Percentiles rank a stretch among this genome's conserved stretches.
Evolutionary conservation across 768 basidiomycete species (phyloP).

Genomic region (Boletellus sp.): DNA sequence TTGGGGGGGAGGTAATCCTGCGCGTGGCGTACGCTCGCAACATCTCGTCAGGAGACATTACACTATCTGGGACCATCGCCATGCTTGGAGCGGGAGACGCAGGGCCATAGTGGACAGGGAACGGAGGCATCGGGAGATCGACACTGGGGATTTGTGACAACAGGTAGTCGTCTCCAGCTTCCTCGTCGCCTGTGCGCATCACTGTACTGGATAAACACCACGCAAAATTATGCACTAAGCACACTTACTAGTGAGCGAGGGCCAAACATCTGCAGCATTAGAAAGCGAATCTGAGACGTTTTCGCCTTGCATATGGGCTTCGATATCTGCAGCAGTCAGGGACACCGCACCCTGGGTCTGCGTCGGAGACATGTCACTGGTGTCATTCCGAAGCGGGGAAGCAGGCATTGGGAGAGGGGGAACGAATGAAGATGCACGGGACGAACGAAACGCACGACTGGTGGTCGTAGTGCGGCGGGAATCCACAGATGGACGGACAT

Average conservation of each 20-base stretch:
- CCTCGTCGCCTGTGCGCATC: conserved; percentile 60
- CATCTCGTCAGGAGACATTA: conserved; percentile 71
- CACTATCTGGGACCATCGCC: conserved; percentile 38
- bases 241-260: conserved; percentile 61
- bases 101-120: conserved; percentile 29
- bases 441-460: conserved; percentile 45
- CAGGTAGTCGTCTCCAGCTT: conserved; percentile 43
- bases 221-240: neutral
- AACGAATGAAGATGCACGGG: conserved; percentile 36
- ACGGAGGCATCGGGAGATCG: conserved; percentile 33
- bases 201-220: conserved; percentile 38
- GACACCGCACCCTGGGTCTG: conserved; percentile 41
- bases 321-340: conserved; percentile 60
- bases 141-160: conserved; percentile 30
- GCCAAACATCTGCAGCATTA: conserved; percentile 57
- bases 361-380: conserved; percentile 39
- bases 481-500: conserved; percentile 46
- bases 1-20: conserved; percentile 33
- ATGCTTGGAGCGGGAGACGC: conserved; percentile 37
- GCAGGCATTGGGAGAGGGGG: conserved; percentile 38
- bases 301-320: conserved; percentile 43
- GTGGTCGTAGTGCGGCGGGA: conserved; percentile 39
- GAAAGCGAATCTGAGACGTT: conserved; percentile 31
- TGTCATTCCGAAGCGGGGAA: conserved; percentile 21
- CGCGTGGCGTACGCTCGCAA: conserved; percentile 66